Conservation (phyloP, 1,284 basidiomycete species). For the Irpex sp. region DNA sequence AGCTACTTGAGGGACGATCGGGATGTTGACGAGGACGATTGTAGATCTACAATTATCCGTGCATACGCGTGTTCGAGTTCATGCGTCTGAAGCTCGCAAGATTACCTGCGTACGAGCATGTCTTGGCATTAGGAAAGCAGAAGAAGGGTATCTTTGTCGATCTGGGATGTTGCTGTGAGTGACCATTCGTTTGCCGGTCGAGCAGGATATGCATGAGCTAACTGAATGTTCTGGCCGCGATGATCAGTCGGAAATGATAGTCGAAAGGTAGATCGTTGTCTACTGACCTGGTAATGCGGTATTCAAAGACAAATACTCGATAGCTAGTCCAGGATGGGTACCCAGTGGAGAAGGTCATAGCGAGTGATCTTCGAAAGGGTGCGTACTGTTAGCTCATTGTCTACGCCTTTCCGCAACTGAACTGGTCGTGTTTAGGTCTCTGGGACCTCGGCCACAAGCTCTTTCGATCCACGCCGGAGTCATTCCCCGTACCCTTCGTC, state of each 20-base stretch:
- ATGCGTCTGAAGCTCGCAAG: conserved; percentile 29
- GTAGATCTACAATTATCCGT: conserved; percentile 32
- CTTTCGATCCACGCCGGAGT: conserved; percentile 29
- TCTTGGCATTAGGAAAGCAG: conserved; percentile 35
- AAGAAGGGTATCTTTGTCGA: conserved; percentile 45
- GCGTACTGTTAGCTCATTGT: conserved; percentile 2
- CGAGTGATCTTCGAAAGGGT: conserved; percentile 30
- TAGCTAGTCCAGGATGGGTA: conserved; percentile 29
- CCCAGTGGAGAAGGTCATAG: conserved; percentile 31
- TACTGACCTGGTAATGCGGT: neutral
- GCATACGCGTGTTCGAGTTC: conserved; percentile 40
- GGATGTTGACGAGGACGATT: neutral
- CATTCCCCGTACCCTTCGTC: conserved; percentile 44
- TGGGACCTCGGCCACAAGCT: conserved; percentile 33
- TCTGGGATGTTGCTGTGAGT: conserved; percentile 36
- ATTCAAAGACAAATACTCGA: neutral
- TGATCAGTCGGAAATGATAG: conserved; percentile 39
- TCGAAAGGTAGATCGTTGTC: conserved; percentile 31
- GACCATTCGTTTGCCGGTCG: neutral
- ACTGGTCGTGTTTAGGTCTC: conserved; percentile 20
- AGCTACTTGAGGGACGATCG: neutral
- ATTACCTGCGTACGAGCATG: conserved; percentile 38
- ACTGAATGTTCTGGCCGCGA: neutral
- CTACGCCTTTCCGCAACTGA: neutral
- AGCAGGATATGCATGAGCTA: neutral